Base-by-base conservation (phyloP, 2,329 filamentous ascomycete genomes). In the Alternaria incomplexa region DNA sequence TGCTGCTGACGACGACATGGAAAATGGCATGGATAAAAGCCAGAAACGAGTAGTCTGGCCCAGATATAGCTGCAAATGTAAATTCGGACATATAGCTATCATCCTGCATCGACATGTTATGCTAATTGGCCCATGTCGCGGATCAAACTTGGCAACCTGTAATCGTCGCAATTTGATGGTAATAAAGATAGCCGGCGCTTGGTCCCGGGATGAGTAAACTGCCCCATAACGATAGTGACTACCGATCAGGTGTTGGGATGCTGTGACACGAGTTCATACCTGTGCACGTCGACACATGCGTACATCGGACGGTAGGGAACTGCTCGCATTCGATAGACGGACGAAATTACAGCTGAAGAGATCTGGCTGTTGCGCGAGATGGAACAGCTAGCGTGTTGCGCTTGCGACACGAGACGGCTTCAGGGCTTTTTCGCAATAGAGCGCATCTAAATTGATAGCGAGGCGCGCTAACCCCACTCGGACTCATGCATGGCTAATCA, bases 351-450 rank as follows among this genome's bases (percentile, higher is more conserved):
- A 22, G 17, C 30, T 23, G 30, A 13, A 36, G 25, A 43, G 40
- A 17, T 26, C 25, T 36, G 46, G 52, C 23, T 32, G 28, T 53
- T 26, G 32, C 55, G 45, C 32, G 11, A 62, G 47, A 44, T 54
- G 56, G 32, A 63, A 60, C 56, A 51, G 51, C 56, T 63, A 72
- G 70, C 62, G 67, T 58, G 56, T 56, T 47, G 57, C 52, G 62
- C 66, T 56, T 67, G 63, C 62, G 62, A 69, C 65, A 67, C 63
- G 54, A 63, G 60, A 51, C 63, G 55, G 55, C 65, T 65, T 65
- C 65, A 36, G 54, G 51, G 61, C 65, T 67, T 65, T 68, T 69
- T 68, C 65, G 68, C 70, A 71, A 74, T 73, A 67, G 69, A 69
- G 68, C 63, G 66, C 71, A 61, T 73, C 62, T 73, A 70, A 59